These are phyloP conservation scores for Mortierella sp. DNA, from an alignment of 371 early-diverging fungal species.

Conservation along the genomic window DNA sequence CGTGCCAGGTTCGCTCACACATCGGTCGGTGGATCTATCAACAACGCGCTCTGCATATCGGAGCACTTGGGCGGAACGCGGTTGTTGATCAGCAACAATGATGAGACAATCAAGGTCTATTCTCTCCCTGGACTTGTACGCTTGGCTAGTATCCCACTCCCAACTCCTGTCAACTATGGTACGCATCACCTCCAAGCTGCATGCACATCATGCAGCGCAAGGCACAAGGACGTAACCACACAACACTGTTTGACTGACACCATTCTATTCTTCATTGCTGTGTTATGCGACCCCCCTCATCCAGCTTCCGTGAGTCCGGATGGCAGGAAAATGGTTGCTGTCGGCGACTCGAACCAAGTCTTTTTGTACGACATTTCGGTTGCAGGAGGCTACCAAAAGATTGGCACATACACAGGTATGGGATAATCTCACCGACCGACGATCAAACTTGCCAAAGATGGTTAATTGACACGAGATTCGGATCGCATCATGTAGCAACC, in stretches of 20 bases:
- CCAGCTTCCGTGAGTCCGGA: slow-evolving; percentile 86
- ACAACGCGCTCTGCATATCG: slow-evolving; percentile 88
- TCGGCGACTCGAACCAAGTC: slow-evolving; percentile 89
- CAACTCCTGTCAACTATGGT: slow-evolving; percentile 88
- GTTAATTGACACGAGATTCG: no score
- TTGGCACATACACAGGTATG: slow-evolving; percentile 75
- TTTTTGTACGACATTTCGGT: slow-evolving; percentile 78
- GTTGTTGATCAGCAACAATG: slow-evolving; percentile 92
- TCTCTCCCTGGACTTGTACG: slow-evolving; percentile 77
- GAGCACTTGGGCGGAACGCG: slow-evolving; percentile 70
- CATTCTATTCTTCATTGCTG: background rate
- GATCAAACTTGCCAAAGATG: no score
- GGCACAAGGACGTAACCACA: no score
- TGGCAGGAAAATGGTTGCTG: slow-evolving; percentile 82
- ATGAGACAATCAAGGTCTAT: slow-evolving; percentile 90
- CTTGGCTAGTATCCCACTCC: slow-evolving; percentile 76
- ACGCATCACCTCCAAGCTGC: slow-evolving; percentile 14
- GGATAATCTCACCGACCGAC: no score
- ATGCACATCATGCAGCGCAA: no score
- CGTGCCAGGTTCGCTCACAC: slow-evolving; percentile 71
- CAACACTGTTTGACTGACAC: no score
- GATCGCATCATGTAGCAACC: no score
- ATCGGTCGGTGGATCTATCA: slow-evolving; percentile 88
- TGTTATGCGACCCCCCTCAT: no score
- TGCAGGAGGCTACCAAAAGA: slow-evolving; percentile 68